Conservation (phyloP, 768 basidiomycete species). For the Suillus fuscotomentosus region DNA sequence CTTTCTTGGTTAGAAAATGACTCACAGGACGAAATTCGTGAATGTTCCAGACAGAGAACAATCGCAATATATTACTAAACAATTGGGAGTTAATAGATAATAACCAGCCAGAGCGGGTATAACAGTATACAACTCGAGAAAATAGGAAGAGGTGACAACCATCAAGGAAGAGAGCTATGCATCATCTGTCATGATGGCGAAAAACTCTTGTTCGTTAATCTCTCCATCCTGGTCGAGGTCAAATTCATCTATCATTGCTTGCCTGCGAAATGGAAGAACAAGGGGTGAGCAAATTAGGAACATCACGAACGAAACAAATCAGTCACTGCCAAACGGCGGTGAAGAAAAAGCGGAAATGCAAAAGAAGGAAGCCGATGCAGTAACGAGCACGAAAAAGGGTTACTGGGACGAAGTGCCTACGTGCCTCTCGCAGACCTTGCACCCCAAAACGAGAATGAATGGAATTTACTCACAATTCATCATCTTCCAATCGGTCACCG, state of each 20-base stretch:
- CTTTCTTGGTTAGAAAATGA: conserved; percentile 20
- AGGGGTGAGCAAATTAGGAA: conserved; percentile 31
- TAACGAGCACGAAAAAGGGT: conserved; percentile 26
- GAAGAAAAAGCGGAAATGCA: conserved; percentile 18
- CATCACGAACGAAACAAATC: conserved; percentile 8
- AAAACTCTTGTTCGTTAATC: conserved; percentile 95
- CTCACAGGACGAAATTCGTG: conserved; percentile 14
- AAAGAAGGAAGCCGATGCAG: conserved; percentile 18
- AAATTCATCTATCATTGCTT: conserved; percentile 99
- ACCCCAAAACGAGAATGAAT: conserved; percentile 16
- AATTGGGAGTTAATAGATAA: conserved; percentile 19
- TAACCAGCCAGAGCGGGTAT: conserved; percentile 5
- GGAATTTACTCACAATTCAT: conserved; percentile 78
- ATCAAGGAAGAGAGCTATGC: conserved; percentile 37
- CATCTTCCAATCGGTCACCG: conserved; percentile 92
- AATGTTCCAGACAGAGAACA: conserved; percentile 15
- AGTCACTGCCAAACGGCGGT: conserved; percentile 23
- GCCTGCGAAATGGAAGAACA: conserved; percentile 49
- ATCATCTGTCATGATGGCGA: conserved; percentile 96
- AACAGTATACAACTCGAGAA: conserved; percentile 1
- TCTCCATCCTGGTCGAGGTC: conserved; percentile 98
- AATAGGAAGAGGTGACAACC: background rate
- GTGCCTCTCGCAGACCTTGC: conserved; percentile 18
- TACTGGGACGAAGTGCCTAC: conserved; percentile 22
- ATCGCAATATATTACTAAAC: conserved; percentile 15